Percentiles rank a stretch among this genome's conserved stretches.
These are phyloP conservation scores for Hypoxylon sp. DNA, from an alignment of 2,329 filamentous ascomycete species.

Conservation along the genomic window DNA sequence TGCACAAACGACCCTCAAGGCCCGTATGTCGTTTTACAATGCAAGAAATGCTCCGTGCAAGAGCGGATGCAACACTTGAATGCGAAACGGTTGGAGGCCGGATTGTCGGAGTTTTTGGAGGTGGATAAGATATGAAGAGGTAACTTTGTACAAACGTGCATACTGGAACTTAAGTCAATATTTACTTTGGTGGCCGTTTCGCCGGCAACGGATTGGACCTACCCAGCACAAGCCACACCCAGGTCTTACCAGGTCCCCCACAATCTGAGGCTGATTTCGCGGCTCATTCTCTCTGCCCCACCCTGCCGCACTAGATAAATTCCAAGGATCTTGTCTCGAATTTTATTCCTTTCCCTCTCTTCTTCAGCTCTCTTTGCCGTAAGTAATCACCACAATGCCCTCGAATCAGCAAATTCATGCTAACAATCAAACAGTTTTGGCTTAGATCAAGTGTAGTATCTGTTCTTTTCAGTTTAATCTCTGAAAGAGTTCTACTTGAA, in stretches of 20 bases:
- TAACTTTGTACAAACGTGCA: constrained; percentile 11
- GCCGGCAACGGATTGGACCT: constrained; percentile 32
- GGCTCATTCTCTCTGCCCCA: neutral
- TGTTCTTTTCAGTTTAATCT: constrained; percentile 47
- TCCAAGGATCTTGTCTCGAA: constrained; percentile 3
- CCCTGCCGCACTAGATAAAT: constrained; percentile 16
- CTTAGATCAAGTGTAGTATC: constrained; percentile 48
- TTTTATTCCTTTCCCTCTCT: constrained; percentile 24
- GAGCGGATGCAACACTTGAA: constrained; percentile 32
- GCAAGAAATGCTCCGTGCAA: constrained; percentile 42
- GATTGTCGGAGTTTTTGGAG: constrained; percentile 11
- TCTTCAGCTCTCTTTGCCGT: constrained; percentile 46
- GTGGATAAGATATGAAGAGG: constrained; percentile 20
- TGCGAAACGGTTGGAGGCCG: constrained; percentile 38
- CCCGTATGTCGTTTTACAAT: constrained; percentile 29
- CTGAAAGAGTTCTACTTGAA: constrained; percentile 44
- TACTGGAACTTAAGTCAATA: constrained; percentile 32
- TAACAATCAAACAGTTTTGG: constrained; percentile 36
- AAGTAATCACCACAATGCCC: constrained; percentile 9
- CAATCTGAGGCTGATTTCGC: constrained; percentile 29
- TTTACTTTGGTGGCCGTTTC: constrained; percentile 43
- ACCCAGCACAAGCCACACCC: constrained; percentile 21
- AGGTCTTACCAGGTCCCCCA: constrained; percentile 2
- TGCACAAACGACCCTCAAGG: constrained; percentile 30
- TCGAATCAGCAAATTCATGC: neutral